Percentiles rank a stretch among this genome's conserved stretches.
Evolutionary conservation across 495 filamentous ascomycete species (phyloP).

Genomic region (Penicillium daleae): DNA sequence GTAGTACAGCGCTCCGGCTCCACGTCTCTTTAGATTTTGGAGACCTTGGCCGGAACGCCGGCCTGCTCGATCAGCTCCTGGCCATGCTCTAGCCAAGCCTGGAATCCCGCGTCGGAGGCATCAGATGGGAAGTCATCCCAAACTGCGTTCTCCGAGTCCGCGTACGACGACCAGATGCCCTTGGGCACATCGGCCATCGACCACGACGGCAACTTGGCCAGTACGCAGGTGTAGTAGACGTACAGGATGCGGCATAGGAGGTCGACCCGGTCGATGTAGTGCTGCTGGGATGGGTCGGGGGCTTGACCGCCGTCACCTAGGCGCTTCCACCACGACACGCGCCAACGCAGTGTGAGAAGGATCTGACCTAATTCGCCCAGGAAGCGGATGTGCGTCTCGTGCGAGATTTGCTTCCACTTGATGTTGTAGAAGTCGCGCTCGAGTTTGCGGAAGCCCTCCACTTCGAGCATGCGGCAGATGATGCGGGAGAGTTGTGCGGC

Average conservation of each 20-base stretch:
- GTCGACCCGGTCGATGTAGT: constrained; percentile 52
- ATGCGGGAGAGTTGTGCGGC: constrained; percentile 54
- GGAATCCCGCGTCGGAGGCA: constrained; percentile 47
- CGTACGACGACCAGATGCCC: constrained; percentile 50
- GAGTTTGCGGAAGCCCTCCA: constrained; percentile 54
- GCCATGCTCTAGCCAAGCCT: constrained; percentile 46
- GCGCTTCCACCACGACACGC: constrained; percentile 53
- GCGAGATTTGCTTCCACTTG: constrained; percentile 54
- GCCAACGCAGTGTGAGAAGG: constrained; percentile 53
- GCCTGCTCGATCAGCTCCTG: constrained; percentile 49
- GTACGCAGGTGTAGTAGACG: constrained; percentile 54
- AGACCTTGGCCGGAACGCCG: constrained; percentile 42
- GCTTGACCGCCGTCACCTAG: constrained; percentile 50
- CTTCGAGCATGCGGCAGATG: constrained; percentile 54
- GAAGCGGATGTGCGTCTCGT: constrained; percentile 50
- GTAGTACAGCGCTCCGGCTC: not conserved
- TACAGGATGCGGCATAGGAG: constrained; percentile 54
- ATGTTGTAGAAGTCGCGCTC: constrained; percentile 57
- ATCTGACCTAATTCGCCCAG: constrained; percentile 49
- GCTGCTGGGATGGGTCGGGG: constrained; percentile 48
- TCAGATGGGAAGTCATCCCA: constrained; percentile 53
- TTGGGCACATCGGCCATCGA: constrained; percentile 44
- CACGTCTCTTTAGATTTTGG: constrained; percentile 28
- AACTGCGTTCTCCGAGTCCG: constrained; percentile 47
- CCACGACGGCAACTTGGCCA: constrained; percentile 53